A percentile compares a stretch with the other conserved stretches of the same genome.
Evolutionary conservation across 345 rosid genomes (phyloP).

Genomic region (Camelina sativa): DNA sequence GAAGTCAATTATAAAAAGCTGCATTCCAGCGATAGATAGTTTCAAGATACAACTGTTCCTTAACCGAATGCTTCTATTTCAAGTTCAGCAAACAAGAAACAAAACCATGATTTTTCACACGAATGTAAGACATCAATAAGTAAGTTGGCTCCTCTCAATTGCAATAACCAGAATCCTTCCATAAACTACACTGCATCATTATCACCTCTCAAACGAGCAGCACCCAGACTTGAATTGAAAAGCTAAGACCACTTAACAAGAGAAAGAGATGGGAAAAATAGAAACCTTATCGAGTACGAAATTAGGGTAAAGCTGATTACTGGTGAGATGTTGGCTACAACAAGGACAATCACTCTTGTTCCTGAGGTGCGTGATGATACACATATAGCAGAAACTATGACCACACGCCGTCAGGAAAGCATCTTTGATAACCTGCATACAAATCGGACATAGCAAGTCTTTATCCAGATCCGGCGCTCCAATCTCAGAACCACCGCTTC

Average conservation of each 20-base stretch:
- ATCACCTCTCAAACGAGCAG: constrained; percentile 9
- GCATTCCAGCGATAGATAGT: constrained; percentile 13
- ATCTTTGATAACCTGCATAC: constrained; percentile 95
- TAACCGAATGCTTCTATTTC: constrained; percentile 4
- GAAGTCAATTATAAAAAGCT: constrained; percentile 24
- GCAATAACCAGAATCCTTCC: constrained; percentile 9
- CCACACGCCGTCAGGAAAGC: constrained; percentile 98
- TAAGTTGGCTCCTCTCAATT: neutral
- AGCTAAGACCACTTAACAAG: constrained; percentile 10
- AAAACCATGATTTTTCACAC: neutral
- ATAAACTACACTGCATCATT: neutral
- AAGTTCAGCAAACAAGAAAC: constrained; percentile 2
- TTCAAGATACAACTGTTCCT: neutral
- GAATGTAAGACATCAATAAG: constrained; percentile 7
- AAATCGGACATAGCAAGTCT: constrained; percentile 90
- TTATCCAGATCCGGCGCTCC: constrained; percentile 60
- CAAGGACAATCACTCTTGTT: constrained; percentile 98
- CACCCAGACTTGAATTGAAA: neutral
- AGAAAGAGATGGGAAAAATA: neutral
- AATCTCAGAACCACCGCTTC: constrained; percentile 29
- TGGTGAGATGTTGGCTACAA: constrained; percentile 78
- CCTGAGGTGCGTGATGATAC: constrained; percentile 87
- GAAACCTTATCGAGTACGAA: constrained; percentile 87
- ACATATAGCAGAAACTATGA: constrained; percentile 98
- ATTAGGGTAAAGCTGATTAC: constrained; percentile 84